A percentile compares a stretch with the other conserved stretches of the same genome.
phyloP scores from a whole-genome alignment of 2,329 filamentous ascomycete species.

The Arthrobotrys conoides region DNA sequence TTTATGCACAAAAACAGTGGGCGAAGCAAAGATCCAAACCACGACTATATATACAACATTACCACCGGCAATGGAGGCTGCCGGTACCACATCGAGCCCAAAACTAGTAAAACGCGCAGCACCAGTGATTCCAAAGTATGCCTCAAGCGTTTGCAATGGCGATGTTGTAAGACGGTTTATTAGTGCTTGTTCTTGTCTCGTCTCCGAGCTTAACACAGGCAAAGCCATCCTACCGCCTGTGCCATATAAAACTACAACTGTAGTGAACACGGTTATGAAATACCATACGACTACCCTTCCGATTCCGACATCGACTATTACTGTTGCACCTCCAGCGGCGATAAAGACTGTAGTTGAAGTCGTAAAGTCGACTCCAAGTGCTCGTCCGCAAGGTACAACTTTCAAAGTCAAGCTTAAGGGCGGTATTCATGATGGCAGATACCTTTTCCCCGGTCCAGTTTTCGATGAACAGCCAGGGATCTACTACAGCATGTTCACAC shows the following conservation, averaged over 20 bases:
- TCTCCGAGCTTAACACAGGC: neutral
- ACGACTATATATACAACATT: neutral
- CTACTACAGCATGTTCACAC: constrained; percentile 20
- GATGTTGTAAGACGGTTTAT: neutral
- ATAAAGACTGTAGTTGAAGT: neutral
- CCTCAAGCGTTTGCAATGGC: neutral
- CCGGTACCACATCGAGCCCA: neutral
- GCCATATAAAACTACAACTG: neutral
- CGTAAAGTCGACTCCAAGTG: neutral
- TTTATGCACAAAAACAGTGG: neutral
- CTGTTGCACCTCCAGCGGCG: neutral
- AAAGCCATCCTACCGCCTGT: neutral
- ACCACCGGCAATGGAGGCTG: neutral
- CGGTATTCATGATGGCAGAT: constrained; percentile 10
- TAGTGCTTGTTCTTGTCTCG: constrained; percentile 12
- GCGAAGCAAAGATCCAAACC: neutral
- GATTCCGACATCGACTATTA: constrained; percentile 1
- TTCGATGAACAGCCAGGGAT: constrained; percentile 14
- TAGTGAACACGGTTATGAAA: neutral
- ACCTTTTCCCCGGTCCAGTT: constrained; percentile 5
- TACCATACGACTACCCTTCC: neutral
- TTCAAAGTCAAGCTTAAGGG: constrained; percentile 17
- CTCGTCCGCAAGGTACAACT: neutral
- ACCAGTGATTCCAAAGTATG: neutral
- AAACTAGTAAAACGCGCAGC: neutral